These are phyloP conservation scores for Eucalyptus microcorys DNA, from an alignment of 345 rosid genomes.

Conservation along the genomic window DNA sequence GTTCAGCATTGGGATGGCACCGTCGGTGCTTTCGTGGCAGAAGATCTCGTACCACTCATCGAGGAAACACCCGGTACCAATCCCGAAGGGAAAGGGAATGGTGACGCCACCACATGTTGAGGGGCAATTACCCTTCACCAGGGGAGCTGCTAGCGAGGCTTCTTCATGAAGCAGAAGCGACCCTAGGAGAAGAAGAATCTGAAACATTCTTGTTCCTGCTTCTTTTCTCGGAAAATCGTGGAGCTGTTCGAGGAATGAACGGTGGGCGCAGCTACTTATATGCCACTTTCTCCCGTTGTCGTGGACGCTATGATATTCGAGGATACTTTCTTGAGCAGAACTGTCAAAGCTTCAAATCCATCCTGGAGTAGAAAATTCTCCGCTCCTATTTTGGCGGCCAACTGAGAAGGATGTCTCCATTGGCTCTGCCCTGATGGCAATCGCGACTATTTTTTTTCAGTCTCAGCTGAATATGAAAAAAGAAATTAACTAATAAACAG, in stretches of 20 bases:
- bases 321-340: neutral
- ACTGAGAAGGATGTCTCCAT: too few relatives aligned
- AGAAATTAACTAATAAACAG: neutral
- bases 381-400: too few relatives aligned
- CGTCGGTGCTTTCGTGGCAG: neutral
- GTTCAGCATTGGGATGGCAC: neutral
- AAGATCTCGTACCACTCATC: neutral
- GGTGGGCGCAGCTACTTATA: neutral
- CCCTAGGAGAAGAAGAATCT: conserved; percentile 34
- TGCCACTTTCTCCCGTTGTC: neutral
- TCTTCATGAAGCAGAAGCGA: neutral
- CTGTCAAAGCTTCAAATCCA: neutral
- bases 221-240: neutral
- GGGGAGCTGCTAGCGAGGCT: neutral
- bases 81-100: neutral
- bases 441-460: neutral
- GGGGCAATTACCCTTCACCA: neutral
- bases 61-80: neutral
- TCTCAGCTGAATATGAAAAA: neutral
- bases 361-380: too few relatives aligned
- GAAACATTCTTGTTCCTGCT: neutral
- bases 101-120: neutral
- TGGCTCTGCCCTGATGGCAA: neutral
- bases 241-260: neutral
- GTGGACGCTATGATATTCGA: neutral